Evolutionary conservation across 768 basidiomycete species (phyloP).

Genomic region (Saitozyma podzolica): DNA sequence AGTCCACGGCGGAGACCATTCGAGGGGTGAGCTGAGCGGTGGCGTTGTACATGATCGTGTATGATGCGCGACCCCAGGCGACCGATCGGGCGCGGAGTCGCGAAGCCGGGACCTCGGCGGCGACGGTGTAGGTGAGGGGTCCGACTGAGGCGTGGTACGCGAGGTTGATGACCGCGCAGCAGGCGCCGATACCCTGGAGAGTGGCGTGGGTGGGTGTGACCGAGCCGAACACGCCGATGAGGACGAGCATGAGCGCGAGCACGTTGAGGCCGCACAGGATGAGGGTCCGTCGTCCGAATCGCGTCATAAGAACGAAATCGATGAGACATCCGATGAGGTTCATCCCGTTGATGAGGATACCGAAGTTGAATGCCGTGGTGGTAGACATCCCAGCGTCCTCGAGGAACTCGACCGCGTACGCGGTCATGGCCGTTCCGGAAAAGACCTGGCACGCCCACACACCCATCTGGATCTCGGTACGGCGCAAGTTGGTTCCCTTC

Average conservation of each 20-base stretch:
- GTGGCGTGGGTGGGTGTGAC: slow-evolving; percentile 1
- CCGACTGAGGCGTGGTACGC: slow-evolving; percentile 33
- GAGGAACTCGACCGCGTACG: slow-evolving; percentile 15
- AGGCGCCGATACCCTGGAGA: slow-evolving; percentile 6
- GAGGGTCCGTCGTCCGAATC: slow-evolving; percentile 23
- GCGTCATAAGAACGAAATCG: slow-evolving; percentile 12
- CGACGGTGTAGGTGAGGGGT: slow-evolving; percentile 21
- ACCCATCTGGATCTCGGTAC: slow-evolving; percentile 17
- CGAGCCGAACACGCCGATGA: slow-evolving; percentile 21
- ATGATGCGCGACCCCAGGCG: slow-evolving; percentile 10
- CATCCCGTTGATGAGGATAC: slow-evolving; percentile 19
- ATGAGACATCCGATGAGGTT: slow-evolving; percentile 17
- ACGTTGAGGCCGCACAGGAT: slow-evolving; percentile 19
- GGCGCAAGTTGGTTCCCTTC: slow-evolving; percentile 13
- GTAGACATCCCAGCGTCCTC: slow-evolving; percentile 7
- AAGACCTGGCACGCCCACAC: slow-evolving; percentile 15
- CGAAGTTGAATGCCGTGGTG: slow-evolving; percentile 21
- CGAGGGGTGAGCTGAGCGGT: slow-evolving; percentile 17
- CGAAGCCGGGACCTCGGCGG: slow-evolving; percentile 13
- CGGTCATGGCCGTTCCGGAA: slow-evolving; percentile 11
- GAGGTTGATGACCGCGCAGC: slow-evolving; percentile 26
- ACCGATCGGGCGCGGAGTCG: slow-evolving; percentile 11
- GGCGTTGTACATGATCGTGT: slow-evolving; percentile 14
- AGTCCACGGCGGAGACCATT: slow-evolving; percentile 14
- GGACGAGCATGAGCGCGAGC: slow-evolving; percentile 11